Evolutionary conservation across 768 basidiomycete genomes (phyloP), one percentile per base, ranked within the genome.

Genomic region (Suillus placidus): DNA sequence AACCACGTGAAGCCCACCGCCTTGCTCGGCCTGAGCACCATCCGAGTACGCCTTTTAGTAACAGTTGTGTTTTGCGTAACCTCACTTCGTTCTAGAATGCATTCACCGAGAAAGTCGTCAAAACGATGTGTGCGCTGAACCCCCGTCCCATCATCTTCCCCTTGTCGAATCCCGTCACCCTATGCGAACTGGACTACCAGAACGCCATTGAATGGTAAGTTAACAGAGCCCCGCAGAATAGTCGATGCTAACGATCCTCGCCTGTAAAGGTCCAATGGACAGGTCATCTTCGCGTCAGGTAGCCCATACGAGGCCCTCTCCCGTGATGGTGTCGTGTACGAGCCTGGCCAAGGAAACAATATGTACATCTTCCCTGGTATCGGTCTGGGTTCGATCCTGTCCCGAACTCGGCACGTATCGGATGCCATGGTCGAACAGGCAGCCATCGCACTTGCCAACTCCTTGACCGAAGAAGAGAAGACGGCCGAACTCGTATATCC

Each of bases 341-440:
- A 88, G 67, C 85, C 92, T 1, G 90, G 88, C 0, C 92, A 93
- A 74, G 90, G 91, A 12, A 93, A 93, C 76, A 93, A 92, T 77
- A 89, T 92, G 88, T 88, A 88, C 75, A 86, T 87, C 70, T 87
- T 86, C 76, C 84, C 84, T 20, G 83, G 84, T 20, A 77, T 91
- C 64, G 90, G 89, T 1, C 77, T 90, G 66, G 89, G 89, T 6
- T 71, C 85, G 10, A 86, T 90, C 69, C 78, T 90, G 51, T 80
- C 85, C 67, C 82, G 84, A 68, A 82, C 88, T 3, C 80, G 74
- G 18, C 84, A 83, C 62, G 81, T 93, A 61, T 89, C 91, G 23
- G 87, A 89, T 64, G 72, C 77, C 13, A 90, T 93, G 87, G 82
- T 93, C 55, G 89, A 92, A 68, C 84, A 85, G 62, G 84, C 87